Base-by-base conservation (phyloP, 192 early-diverging fungal genomes). In the Umbelopsis isabellina region DNA sequence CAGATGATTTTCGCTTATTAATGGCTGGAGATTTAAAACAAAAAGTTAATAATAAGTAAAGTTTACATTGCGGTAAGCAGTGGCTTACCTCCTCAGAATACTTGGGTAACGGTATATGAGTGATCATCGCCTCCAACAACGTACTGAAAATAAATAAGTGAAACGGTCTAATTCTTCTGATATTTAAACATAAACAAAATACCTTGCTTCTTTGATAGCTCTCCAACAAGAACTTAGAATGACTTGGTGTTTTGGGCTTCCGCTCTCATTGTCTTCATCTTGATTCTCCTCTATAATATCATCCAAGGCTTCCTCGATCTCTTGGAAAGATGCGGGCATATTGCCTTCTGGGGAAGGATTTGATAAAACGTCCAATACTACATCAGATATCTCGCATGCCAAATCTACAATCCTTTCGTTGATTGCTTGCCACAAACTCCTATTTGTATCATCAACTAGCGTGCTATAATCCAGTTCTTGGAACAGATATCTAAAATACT, bases 181-280 rank as follows among this genome's bases (percentile, higher is more conserved):
- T 25, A 23, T 25, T 25, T 46, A 23, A 6, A 25, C 3, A 46
- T 46, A 23, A 6, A 25, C 3, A 72, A 74, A 16, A 1, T 71
- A 77, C 64, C 91, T 89, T 21, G 93, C 91, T 72, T 95, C 93
- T 74, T 96, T 97, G 53, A 98, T 89, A 16, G 93, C 91, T 65
- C 95, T 84, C 91, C 95, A 98, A 79, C 94, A 97, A 68, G 91
- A 91, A 69, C 93, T 93, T 55, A 98, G 71, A 61, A 96, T 92
- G 5, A 95, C 85, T 71, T 97, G 95, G 66, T 94, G 90, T 18
- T 93, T 91, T 58, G 90, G 73, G 49, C 91, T 61, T 7, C 72
- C 72, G 47, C 71, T 67, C 23, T 80, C 83, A 35, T 33, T 35
- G 45, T 79, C 78, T 21, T 67, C 79, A 20, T 80, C 82, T 4